Evolutionary conservation across 345 rosid species (phyloP).

Genomic region (Camelina laxa): DNA sequence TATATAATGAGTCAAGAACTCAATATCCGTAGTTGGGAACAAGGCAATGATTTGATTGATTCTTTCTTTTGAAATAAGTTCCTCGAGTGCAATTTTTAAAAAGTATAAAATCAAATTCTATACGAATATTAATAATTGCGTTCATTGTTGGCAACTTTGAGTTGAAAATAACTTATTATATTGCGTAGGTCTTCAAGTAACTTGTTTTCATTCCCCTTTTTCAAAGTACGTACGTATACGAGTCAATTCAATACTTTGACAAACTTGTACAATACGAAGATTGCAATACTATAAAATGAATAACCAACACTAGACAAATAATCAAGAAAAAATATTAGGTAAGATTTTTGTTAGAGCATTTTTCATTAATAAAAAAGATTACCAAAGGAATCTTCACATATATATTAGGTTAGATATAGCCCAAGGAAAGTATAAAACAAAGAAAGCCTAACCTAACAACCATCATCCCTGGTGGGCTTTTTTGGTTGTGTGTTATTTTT

Average conservation of each 20-base stretch:
- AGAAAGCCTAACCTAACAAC: not conserved
- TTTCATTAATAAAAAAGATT: too few species aligned
- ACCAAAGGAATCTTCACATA: too few species aligned
- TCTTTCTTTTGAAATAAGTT: constrained; percentile 3
- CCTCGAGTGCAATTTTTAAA: not conserved
- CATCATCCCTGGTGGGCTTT: constrained; percentile 7
- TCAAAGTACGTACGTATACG: not conserved
- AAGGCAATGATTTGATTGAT: constrained; percentile 24
- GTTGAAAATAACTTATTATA: not conserved
- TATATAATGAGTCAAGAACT: constrained; percentile 9
- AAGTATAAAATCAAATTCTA: not conserved
- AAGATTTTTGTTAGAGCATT: not conserved
- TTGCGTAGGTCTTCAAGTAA: not conserved
- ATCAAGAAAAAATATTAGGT: not conserved
- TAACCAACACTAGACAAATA: not conserved
- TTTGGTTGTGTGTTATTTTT: not conserved
- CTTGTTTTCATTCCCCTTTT: not conserved
- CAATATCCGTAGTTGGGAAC: constrained; percentile 18
- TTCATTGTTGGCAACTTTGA: not conserved
- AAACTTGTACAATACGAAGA: not conserved
- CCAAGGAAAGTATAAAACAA: constrained; percentile 7
- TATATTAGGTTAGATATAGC: not conserved
- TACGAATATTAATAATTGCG: not conserved
- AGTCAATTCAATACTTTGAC: not conserved
- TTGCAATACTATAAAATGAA: not conserved